Evolutionary conservation across 2,329 filamentous ascomycete genomes (phyloP).

Genomic region (Xylariaceae sp.): DNA sequence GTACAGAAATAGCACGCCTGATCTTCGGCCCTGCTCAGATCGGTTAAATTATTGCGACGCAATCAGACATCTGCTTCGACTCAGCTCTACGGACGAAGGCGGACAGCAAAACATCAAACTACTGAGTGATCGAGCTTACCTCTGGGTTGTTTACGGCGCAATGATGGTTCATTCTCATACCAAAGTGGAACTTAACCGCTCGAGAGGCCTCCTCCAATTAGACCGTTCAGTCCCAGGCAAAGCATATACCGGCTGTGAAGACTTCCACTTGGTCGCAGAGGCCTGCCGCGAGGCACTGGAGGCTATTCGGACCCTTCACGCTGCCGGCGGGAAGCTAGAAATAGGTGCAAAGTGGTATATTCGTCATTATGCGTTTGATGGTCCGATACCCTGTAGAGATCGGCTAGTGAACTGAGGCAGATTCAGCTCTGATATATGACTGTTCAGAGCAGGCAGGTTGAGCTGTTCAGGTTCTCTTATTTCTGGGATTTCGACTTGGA

Average conservation of each 20-base stretch:
- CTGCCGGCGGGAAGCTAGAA: not conserved
- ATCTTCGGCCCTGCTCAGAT: not conserved
- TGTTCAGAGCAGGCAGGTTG: no score
- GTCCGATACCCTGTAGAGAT: no score
- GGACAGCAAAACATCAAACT: not conserved
- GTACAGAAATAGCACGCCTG: not conserved
- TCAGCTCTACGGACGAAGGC: not conserved
- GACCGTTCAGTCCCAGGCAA: not conserved
- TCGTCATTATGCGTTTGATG: no score
- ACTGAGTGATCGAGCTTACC: not conserved
- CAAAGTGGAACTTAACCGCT: no score
- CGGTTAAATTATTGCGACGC: not conserved
- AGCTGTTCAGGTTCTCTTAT: no score
- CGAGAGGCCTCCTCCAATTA: no score
- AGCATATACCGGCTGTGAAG: not conserved
- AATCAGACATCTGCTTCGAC: slow-evolving; percentile 2
- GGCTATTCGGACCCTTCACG: not conserved
- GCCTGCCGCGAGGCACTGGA: not conserved
- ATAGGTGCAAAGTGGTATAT: no score
- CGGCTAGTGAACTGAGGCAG: no score
- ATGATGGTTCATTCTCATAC: no score
- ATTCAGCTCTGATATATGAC: no score
- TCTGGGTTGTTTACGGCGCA: no score
- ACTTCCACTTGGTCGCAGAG: not conserved
- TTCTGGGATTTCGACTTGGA: no score